Evolutionary conservation across 2,329 filamentous ascomycete species (phyloP), one percentile per base, ranked within the genome.

Genomic region (Phyllosticta paracitricarpa): DNA sequence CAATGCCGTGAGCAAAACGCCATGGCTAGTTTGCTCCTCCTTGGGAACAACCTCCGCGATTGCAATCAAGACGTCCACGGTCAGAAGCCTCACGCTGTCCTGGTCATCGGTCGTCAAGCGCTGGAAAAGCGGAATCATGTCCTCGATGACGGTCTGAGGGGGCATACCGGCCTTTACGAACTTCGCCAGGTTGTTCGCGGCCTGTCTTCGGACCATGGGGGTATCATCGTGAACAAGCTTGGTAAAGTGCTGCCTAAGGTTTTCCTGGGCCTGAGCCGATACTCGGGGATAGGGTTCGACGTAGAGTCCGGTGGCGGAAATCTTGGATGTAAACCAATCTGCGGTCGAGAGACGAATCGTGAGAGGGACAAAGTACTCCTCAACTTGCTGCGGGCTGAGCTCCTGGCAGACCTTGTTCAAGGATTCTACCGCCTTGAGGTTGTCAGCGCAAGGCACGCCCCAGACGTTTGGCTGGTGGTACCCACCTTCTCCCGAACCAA

Each of bases 261-360:
- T 88, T 78, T 96, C 91, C 78, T 99, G 94, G 67, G 92, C 85
- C n/a, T 86, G 82, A 58, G 88, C 83, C 61, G 91, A 88, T 63
- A 94, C 91, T 81, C 95, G 96, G 70, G 87, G 88, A 81, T 99
- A 99, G 66, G 94, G 93, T 56, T 87, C 85, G 73, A 89, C 94
- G 80, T 93, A 99, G 65, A 99, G 88, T 65, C 94, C 94, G 66
- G 93, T 96, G 65, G 93, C 94, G 33, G 94, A 99, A 66, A 99
- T 94, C 80, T 97, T 99, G 66, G 94, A 97, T 62, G 94, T 99
- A 77, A 99, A 99, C 94, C 94, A 99, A 79, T 99, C 94, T 77
- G 94, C 94, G 83, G 97, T 99, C 66, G 94, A 95, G 64, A 99
- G 89, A 73, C 94, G 91, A 72, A 96, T 85, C 63, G 92, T 92